A percentile compares a stretch with the other conserved stretches of the same genome.
phyloP scores from a whole-genome alignment of 805 yeast species.

The Cyberlindnera sargentensis region DNA sequence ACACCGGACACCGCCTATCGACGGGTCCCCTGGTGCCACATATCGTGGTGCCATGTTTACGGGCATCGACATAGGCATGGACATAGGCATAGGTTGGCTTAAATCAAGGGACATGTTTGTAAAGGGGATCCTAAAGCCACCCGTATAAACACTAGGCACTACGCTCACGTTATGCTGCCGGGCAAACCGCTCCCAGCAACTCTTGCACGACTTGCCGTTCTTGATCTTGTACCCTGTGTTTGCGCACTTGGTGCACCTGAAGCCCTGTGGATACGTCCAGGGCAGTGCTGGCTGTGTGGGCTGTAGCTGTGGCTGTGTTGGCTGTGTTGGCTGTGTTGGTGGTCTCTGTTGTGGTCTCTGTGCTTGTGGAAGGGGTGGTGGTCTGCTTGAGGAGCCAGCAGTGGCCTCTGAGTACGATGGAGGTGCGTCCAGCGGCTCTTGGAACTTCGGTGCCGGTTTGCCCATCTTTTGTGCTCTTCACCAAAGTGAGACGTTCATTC shows the following conservation, averaged over 20 bases:
- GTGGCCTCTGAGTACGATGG: slow-evolving; percentile 5
- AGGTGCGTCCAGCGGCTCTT: slow-evolving; percentile 3
- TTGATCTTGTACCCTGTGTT: slow-evolving; percentile 63
- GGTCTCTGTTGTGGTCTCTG: background rate
- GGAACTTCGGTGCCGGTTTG: background rate
- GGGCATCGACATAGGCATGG: background rate
- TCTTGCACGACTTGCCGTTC: slow-evolving; percentile 55
- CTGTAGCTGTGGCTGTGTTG: slow-evolving; percentile 1
- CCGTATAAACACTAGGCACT: background rate
- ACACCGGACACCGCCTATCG: slow-evolving; percentile 67
- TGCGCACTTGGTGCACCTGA: slow-evolving; percentile 58
- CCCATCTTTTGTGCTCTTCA: background rate
- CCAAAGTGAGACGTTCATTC: no score
- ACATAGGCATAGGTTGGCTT: slow-evolving; percentile 7
- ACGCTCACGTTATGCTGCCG: slow-evolving; percentile 4
- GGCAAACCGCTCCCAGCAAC: slow-evolving; percentile 63
- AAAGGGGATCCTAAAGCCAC: slow-evolving; percentile 15
- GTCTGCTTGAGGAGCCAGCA: background rate
- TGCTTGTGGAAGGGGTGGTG: background rate
- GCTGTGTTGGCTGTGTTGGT: background rate
- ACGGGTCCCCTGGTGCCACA: slow-evolving; percentile 73
- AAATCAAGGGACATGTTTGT: slow-evolving; percentile 4
- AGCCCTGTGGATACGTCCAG: slow-evolving; percentile 55
- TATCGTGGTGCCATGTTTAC: slow-evolving; percentile 20
- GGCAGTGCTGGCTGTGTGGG: slow-evolving; percentile 2